Evolutionary conservation across 2,329 filamentous ascomycete genomes (phyloP), one percentile per base, ranked within the genome.

Genomic region (Pseudopyricularia javanii): DNA sequence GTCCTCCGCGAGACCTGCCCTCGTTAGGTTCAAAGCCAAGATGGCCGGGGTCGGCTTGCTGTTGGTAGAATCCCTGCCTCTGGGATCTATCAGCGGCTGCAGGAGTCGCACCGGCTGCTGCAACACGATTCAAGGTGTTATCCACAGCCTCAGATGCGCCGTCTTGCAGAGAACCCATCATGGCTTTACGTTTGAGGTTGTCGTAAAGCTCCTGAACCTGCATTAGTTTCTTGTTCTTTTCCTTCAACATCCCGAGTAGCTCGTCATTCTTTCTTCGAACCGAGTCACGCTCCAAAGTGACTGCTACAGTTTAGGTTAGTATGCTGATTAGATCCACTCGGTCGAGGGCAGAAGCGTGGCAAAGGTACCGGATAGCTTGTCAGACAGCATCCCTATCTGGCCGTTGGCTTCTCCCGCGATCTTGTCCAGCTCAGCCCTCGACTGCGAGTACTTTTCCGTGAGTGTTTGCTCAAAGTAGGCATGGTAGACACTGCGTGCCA

Each of bases 191-290:
- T 60, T 81, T 83, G 48, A 81, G 65, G 56, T 75, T 82, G 59
- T 82, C 77, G 56, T 83, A 83, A 2, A 82, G 68, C 56, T 82
- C 78, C 59, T 89, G 86, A 3, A 81, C 78, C 55, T 88, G 83
- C 5, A 82, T 68, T 3, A 87, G 75, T 54, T 83, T 85, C 48
- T 78, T 82, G 58, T 71, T 81, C 64, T 91, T 93, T 22, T 90
- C 84, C 53, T 78, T 78, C 59, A 82, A 83, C 4, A 80, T 74
- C 22, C 81, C 74, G 4, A 74, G 70, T 1, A 95, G 70, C 34
- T 91, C 85, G 17, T 87, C 77, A 56, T 90, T 87, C 65, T 87
- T 90, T 49, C 78, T 76, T 51, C 81, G 74, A 11, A 91, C 69
- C 8, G 71, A 70, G 22, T 83, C 78, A 52, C 86, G 80, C 32